Percentiles rank a stretch among this genome's conserved stretches.
Evolutionary conservation across 2,329 filamentous ascomycete species (phyloP).

Genomic region (Pyrenochaeta sp.): DNA sequence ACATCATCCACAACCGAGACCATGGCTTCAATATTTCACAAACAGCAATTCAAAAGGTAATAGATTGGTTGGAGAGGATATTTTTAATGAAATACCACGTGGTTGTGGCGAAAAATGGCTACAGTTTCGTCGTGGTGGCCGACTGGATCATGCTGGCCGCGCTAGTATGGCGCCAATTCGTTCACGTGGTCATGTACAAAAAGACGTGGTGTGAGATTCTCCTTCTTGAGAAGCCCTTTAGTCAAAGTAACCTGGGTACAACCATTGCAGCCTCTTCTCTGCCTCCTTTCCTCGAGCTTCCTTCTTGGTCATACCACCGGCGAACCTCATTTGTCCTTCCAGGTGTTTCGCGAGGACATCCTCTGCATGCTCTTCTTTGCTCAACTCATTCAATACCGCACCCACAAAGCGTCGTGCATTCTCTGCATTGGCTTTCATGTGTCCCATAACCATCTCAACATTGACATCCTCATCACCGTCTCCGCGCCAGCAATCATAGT

Average conservation of each 20-base stretch:
- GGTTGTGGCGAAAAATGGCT: too few species aligned
- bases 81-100: too few species aligned
- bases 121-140: too few species aligned
- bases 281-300: constrained; percentile 76
- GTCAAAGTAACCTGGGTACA: constrained; percentile 83
- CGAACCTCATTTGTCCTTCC: constrained; percentile 77
- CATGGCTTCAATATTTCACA: too few species aligned
- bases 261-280: constrained; percentile 79
- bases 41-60: too few species aligned
- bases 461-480: constrained; percentile 78
- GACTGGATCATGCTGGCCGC: too few species aligned
- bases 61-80: too few species aligned
- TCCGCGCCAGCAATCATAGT: constrained; percentile 98
- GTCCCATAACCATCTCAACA: constrained; percentile 95
- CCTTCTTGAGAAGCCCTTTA: too few species aligned
- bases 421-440: constrained; percentile 91
- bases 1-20: too few species aligned
- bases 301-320: constrained; percentile 82
- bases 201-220: too few species aligned
- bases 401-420: constrained; percentile 88
- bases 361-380: constrained; percentile 76
- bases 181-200: too few species aligned
- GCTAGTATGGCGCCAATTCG: background rate
- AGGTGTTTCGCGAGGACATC: constrained; percentile 83
- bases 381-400: constrained; percentile 85